Conservation (phyloP, 2,329 filamentous ascomycete genomes). For the Colletotrichum liaoningense region DNA sequence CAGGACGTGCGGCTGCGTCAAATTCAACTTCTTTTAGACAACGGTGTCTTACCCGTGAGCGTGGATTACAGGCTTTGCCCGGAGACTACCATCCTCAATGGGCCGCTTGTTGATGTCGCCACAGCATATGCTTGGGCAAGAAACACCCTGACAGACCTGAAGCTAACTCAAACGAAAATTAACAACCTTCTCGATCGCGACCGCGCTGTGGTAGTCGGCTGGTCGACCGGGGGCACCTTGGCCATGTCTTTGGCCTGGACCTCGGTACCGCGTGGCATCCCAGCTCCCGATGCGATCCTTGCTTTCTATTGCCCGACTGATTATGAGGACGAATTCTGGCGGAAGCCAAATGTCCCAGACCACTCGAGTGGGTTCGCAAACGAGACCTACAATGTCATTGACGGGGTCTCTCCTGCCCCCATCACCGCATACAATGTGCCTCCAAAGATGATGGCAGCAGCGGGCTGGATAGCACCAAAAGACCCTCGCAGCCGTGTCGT, state of each 20-base stretch:
- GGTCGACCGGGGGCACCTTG: constrained; percentile 60
- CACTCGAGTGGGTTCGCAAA: neutral
- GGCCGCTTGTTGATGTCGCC: constrained; percentile 56
- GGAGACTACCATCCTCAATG: constrained; percentile 56
- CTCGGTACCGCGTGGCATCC: constrained; percentile 40
- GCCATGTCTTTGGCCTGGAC: constrained; percentile 58
- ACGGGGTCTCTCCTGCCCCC: neutral
- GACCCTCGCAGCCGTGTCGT: constrained; percentile 51
- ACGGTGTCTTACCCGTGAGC: constrained; percentile 58
- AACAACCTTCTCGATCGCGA: neutral
- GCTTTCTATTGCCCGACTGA: constrained; percentile 27
- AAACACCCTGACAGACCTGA: neutral
- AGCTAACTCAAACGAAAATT: neutral
- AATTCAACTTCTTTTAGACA: constrained; percentile 47
- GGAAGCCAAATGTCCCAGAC: neutral
- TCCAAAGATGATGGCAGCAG: too few relatives aligned
- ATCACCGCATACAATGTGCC: neutral
- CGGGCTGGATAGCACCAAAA: neutral
- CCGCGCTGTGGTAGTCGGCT: constrained; percentile 55
- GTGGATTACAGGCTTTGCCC: constrained; percentile 64
- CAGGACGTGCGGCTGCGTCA: constrained; percentile 45
- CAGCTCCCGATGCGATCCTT: constrained; percentile 44
- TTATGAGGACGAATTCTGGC: constrained; percentile 13
- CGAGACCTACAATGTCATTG: neutral
- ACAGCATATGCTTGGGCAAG: constrained; percentile 56